Base-by-base conservation (phyloP, 257 asterid species). In the Jacaranda mimosifolia region DNA sequence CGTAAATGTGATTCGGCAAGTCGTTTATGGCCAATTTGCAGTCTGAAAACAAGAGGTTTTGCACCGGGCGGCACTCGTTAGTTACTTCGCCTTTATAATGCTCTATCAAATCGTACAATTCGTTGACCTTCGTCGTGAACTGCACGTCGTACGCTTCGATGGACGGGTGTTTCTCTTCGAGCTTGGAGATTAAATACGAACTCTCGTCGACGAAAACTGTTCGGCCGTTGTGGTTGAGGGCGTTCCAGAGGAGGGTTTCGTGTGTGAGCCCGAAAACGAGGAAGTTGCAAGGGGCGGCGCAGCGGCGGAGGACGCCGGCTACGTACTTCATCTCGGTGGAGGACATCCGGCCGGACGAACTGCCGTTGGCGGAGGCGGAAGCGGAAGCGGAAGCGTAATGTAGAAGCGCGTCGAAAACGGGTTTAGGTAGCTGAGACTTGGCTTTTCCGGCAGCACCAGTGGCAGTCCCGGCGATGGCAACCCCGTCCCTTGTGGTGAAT, bases 1-100 rank as follows among this genome's bases (percentile, higher is more conserved):
- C 98, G 92, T 94, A 94, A 17, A 94, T 48, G 86, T 94, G 87
- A 79, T 94, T 94, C 0, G 98, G 98, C 17, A 94, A 64, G 72
- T 94, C 98, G 77, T 94, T 94, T 0, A 94, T 65, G 13, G 91
- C 98, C 67, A 92, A 62, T 49, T 83, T 88, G 74, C 97, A 94
- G 48, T 94, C 98, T 1, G 98, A 92, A 63, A 88, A 94, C 19
- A 94, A 68, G n/a, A 94, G 91, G 73, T 94, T 88, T 68, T 94
- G 97, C 19, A 91, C 95, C 0, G 97, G 97, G 36, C 86, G 83
- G 79, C 97, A 93, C 46, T 93, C 93, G 0, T 58, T 63, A 32
- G 48, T 76, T 7, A 73, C 74, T 70, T 92, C 89, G 1, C 79
- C 77, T 59, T 73, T 86, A 21, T 87, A 86, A 40, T 94, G 74